Evolutionary conservation across 1,139 yeast species (phyloP).

Genomic region (Geotrichum restrictum): DNA sequence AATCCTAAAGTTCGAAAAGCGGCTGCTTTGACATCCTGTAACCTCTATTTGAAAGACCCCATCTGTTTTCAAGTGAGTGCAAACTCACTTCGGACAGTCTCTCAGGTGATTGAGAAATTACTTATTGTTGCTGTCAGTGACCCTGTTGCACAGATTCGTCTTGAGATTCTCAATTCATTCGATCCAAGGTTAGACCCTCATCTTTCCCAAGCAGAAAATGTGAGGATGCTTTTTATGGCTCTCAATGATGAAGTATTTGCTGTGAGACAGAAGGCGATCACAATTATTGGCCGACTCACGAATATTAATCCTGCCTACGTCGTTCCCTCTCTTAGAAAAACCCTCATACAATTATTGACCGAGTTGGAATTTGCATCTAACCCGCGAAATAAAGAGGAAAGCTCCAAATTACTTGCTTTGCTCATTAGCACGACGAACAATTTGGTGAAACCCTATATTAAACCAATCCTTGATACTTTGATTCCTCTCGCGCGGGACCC

Average conservation of each 20-base stretch:
- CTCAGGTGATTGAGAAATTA: constrained; percentile 76
- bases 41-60: constrained; percentile 74
- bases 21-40: constrained; percentile 81
- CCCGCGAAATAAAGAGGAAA: constrained; percentile 79
- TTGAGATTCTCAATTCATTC: constrained; percentile 70
- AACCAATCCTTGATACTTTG: constrained; percentile 80
- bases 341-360: constrained; percentile 78
- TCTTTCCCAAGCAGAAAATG: constrained; percentile 88
- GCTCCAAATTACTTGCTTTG: constrained; percentile 69
- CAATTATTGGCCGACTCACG: constrained; percentile 77
- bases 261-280: constrained; percentile 75
- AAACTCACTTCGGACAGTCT: constrained; percentile 77
- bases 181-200: constrained; percentile 84
- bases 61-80: constrained; percentile 82
- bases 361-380: constrained; percentile 75
- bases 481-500: constrained; percentile 71
- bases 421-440: constrained; percentile 75
- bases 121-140: constrained; percentile 88
- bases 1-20: constrained; percentile 75
- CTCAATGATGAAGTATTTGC: constrained; percentile 85
- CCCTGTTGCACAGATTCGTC: constrained; percentile 75
- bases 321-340: constrained; percentile 84
- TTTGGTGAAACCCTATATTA: constrained; percentile 81
- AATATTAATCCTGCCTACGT: constrained; percentile 91
- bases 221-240: constrained; percentile 77